phyloP scores from a whole-genome alignment of 2,329 filamentous ascomycete genomes.

The Aspergillus eucalypticola region DNA sequence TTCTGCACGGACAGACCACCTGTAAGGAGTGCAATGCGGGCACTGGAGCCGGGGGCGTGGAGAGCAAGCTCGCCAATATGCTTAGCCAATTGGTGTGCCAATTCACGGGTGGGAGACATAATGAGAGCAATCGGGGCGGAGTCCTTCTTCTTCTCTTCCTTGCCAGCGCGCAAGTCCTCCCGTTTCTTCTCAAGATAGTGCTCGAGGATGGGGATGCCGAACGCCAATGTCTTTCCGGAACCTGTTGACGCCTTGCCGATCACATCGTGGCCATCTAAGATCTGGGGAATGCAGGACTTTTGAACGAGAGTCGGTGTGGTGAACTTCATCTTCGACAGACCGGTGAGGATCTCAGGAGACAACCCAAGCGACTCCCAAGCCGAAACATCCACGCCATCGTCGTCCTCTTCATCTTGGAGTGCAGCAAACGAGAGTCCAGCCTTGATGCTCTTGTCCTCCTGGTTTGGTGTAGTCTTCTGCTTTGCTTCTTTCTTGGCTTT shows the following conservation, averaged over 20 bases:
- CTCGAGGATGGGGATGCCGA: slow-evolving; percentile 90
- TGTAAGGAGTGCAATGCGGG: slow-evolving; percentile 77
- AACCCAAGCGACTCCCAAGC: slow-evolving; percentile 76
- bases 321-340: slow-evolving; percentile 79
- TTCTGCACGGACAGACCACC: slow-evolving; percentile 94
- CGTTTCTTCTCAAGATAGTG: slow-evolving; percentile 63
- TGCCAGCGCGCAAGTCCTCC: slow-evolving; percentile 27
- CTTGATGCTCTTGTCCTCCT: slow-evolving; percentile 37
- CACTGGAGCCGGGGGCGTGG: slow-evolving; percentile 61
- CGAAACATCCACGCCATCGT: slow-evolving; percentile 68
- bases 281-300: slow-evolving; percentile 73
- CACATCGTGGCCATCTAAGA: slow-evolving; percentile 81
- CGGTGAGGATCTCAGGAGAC: slow-evolving; percentile 68
- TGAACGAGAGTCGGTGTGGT: slow-evolving; percentile 81
- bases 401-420: slow-evolving; percentile 47
- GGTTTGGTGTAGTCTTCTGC: slow-evolving; percentile 32
- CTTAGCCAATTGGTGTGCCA: slow-evolving; percentile 85
- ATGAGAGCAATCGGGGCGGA: slow-evolving; percentile 70
- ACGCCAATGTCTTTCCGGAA: slow-evolving; percentile 94
- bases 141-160: slow-evolving; percentile 44
- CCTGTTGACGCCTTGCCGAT: slow-evolving; percentile 96
- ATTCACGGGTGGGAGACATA: slow-evolving; percentile 85
- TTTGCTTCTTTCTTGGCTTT: slow-evolving; percentile 23
- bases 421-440: slow-evolving; percentile 39
- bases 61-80: slow-evolving; percentile 77